Evolutionary conservation across 768 basidiomycete species (phyloP).

Genomic region (Saitozyma podzolica): DNA sequence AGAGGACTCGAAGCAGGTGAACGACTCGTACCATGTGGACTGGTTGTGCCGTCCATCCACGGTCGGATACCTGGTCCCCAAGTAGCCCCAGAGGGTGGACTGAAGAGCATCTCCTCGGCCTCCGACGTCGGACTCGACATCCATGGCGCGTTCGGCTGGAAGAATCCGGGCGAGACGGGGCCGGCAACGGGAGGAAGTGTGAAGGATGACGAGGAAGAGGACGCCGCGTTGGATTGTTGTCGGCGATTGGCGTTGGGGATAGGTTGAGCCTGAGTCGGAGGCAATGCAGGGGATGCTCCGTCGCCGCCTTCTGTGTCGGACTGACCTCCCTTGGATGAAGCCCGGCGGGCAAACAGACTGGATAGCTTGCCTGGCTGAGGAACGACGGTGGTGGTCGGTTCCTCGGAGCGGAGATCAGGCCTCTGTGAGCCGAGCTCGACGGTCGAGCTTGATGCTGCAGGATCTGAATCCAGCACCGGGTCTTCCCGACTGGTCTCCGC

Average conservation of each 20-base stretch:
- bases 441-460: conserved; percentile 4
- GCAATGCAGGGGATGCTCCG: no score
- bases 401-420: conserved; percentile 4
- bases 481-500: no score
- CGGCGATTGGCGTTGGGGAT: no score
- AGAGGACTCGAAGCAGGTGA: conserved; percentile 8
- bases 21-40: conserved; percentile 3
- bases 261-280: no score
- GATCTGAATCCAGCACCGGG: no score
- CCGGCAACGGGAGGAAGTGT: conserved; percentile 20
- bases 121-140: conserved; percentile 26
- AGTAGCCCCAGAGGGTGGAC: conserved; percentile 14
- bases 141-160: conserved; percentile 11
- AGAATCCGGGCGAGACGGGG: conserved; percentile 16
- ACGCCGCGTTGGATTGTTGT: background rate
- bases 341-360: conserved; percentile 24
- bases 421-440: background rate
- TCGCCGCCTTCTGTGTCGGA: no score
- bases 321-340: conserved; percentile 9
- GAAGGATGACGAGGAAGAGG: conserved; percentile 32
- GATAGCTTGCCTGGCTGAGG: conserved; percentile 11
- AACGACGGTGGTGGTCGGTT: conserved; percentile 15
- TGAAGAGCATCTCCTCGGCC: conserved; percentile 35
- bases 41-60: conserved; percentile 30
- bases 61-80: conserved; percentile 41